Percentiles rank a stretch among this genome's conserved stretches.
These are phyloP conservation scores for Podospora tetraspora DNA, from an alignment of 495 filamentous ascomycete genomes.

Conservation along the genomic window DNA sequence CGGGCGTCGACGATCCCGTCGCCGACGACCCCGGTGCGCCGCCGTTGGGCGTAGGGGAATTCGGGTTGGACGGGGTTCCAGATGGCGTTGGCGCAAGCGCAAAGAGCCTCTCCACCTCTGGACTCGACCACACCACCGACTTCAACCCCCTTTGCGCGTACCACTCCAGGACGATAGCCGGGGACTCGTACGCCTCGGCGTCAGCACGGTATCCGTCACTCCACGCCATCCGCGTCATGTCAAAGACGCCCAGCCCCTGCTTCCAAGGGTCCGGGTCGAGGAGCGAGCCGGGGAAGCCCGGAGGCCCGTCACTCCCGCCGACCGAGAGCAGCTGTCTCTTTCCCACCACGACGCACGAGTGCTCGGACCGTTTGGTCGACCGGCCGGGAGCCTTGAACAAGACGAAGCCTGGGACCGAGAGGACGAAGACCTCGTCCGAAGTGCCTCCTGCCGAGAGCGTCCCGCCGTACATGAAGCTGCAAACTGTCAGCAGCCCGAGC, in stretches of 20 bases:
- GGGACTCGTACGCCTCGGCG: slow-evolving; percentile 33
- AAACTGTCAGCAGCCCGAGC: slow-evolving; percentile 19
- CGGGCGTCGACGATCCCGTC: neutral
- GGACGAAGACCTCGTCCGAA: slow-evolving; percentile 31
- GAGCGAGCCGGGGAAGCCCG: slow-evolving; percentile 15
- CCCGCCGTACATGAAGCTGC: slow-evolving; percentile 31
- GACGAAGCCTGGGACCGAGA: slow-evolving; percentile 41
- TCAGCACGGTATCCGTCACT: slow-evolving; percentile 32
- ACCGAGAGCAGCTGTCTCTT: slow-evolving; percentile 34
- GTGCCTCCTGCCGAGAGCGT: slow-evolving; percentile 12
- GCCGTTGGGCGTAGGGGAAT: neutral
- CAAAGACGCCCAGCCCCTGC: slow-evolving; percentile 40
- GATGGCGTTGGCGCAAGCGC: neutral
- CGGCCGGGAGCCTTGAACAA: slow-evolving; percentile 31
- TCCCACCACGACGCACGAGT: slow-evolving; percentile 22
- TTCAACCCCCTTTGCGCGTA: slow-evolving; percentile 28
- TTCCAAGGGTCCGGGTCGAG: slow-evolving; percentile 35
- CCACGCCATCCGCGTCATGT: slow-evolving; percentile 37
- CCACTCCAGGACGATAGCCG: slow-evolving; percentile 28
- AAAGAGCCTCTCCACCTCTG: slow-evolving; percentile 24
- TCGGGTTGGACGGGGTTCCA: neutral
- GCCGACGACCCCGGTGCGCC: neutral
- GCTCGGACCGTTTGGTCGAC: slow-evolving; percentile 25
- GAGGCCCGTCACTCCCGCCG: slow-evolving; percentile 29
- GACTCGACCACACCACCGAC: slow-evolving; percentile 26